Percentiles rank a stretch among this genome's conserved stretches.
Evolutionary conservation across 768 basidiomycete genomes (phyloP).

Genomic region (Coprinopsis sp.): DNA sequence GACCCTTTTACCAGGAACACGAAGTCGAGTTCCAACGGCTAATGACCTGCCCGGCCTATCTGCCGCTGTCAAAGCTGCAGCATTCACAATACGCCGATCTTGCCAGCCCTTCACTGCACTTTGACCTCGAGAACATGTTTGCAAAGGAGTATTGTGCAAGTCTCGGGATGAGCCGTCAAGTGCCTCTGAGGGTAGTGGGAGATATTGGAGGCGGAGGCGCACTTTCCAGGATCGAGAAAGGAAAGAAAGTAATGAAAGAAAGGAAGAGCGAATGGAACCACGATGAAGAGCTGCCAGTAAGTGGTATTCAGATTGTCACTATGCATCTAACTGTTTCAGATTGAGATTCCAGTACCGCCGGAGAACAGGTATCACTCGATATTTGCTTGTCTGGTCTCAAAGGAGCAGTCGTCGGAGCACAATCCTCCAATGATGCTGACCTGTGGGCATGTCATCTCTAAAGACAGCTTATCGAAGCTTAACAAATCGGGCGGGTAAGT

Average conservation of each 20-base stretch:
- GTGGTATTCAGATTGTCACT: constrained; percentile 10
- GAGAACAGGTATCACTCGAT: constrained; percentile 94
- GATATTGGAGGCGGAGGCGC: constrained; percentile 94
- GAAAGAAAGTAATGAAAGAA: constrained; percentile 88
- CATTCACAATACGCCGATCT: constrained; percentile 73
- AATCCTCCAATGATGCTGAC: constrained; percentile 99
- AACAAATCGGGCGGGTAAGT: constrained; percentile 74
- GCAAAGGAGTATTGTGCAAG: constrained; percentile 85
- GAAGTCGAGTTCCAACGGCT: constrained; percentile 63
- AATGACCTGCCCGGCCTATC: constrained; percentile 62
- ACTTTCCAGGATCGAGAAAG: constrained; percentile 89
- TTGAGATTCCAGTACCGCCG: constrained; percentile 85
- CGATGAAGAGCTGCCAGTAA: constrained; percentile 83
- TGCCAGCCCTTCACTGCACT: constrained; percentile 64
- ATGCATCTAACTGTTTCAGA: constrained; percentile 41
- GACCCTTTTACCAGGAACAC: constrained; percentile 60
- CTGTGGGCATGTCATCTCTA: constrained; percentile 93
- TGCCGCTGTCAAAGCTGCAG: constrained; percentile 64
- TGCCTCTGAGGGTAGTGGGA: constrained; percentile 82
- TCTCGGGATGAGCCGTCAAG: constrained; percentile 84
- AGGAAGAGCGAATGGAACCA: constrained; percentile 91
- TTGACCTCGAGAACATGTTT: constrained; percentile 78
- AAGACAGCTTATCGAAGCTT: constrained; percentile 86
- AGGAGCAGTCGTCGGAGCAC: constrained; percentile 87
- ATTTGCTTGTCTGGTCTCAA: constrained; percentile 96